A percentile compares a stretch with the other conserved stretches of the same genome.
Conservation (phyloP, 1,139 yeast species). For the Hemisphaericaspora lyxosophila region DNA sequence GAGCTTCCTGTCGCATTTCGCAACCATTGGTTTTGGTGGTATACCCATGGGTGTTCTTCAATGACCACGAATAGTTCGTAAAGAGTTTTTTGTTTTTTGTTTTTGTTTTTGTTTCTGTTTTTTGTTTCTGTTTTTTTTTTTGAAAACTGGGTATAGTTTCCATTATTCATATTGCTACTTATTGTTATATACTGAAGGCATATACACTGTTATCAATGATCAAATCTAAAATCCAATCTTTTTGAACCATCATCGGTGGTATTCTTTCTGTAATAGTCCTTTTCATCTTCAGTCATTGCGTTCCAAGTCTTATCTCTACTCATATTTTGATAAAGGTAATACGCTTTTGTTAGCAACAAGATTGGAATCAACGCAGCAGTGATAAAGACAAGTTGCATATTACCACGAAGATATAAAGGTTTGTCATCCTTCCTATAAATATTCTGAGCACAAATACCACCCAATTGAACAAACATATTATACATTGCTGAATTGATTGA, state of each 20-base stretch:
- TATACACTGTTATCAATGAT: too few species aligned
- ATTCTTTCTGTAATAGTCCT: slow-evolving; percentile 39
- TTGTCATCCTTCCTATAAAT: slow-evolving; percentile 57
- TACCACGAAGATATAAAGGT: slow-evolving; percentile 60
- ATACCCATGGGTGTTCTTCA: too few species aligned
- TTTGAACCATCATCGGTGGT: slow-evolving; percentile 54
- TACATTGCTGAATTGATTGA: slow-evolving; percentile 56
- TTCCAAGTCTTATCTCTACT: slow-evolving; percentile 47
- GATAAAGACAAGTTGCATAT: slow-evolving; percentile 24
- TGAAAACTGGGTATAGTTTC: too few species aligned
- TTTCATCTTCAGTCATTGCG: slow-evolving; percentile 46
- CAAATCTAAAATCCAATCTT: slow-evolving; percentile 52
- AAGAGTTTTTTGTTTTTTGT: too few species aligned
- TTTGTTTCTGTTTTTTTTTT: too few species aligned
- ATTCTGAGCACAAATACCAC: slow-evolving; percentile 51
- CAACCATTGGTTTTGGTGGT: too few species aligned
- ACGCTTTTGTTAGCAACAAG: slow-evolving; percentile 26
- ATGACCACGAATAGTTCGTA: too few species aligned
- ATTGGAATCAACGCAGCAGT: slow-evolving; percentile 19
- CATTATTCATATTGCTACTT: too few species aligned
- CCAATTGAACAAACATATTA: slow-evolving; percentile 61
- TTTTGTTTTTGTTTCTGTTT: too few species aligned
- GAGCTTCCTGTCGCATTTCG: too few species aligned
- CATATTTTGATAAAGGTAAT: slow-evolving; percentile 50
- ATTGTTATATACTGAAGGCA: too few species aligned